Evolutionary conservation across 768 basidiomycete genomes (phyloP), one percentile per base, ranked within the genome.

Genomic region (Mycena sanguinolenta): DNA sequence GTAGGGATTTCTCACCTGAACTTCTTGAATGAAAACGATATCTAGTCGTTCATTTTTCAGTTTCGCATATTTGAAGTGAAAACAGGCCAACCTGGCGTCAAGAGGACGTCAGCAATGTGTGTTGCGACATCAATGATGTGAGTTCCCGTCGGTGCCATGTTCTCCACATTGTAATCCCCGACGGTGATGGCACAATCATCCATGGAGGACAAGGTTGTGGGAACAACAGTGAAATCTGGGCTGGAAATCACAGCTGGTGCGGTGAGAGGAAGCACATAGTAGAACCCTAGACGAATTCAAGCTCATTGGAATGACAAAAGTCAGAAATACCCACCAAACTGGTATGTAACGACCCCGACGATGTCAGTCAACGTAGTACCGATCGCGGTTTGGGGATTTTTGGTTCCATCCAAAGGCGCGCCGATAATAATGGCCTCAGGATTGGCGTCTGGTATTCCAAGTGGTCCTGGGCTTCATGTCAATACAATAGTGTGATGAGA

Each of bases 131-230:
- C 73, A 1, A 84, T 79, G 12, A 91, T 77, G 73, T 89, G 86
- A 9, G 79, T 74, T 4, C 86, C 86, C 2, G 79, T 84, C 7
- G 89, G 88, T 5, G 82, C 77, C 78, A 90, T 77, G 75, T 91
- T 91, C 71, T 89, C 88, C 14, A 90, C 89, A 74, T 91, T 91
- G 76, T 90, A 91, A 75, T 89, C 88, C 9, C 88, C 89, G 58
- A 90, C 82, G 16, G 87, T 88, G 17, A 90, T 66, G 9, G 77
- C 73, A 75, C 88, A 89, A 5, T 77, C 65, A 63, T 87, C 81
- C 4, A 76, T 75, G 2, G 81, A 82, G 12, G 73, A 72, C 28
- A 90, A 76, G 5, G 78, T 82, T 6, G 88, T 84, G 1, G 88
- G 81, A 21, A 79, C 75, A 4, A 83, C 77, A 2, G 66, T 72